Base-by-base conservation (phyloP, 2,329 filamentous ascomycete genomes). In the Penicillium brasilianum region DNA sequence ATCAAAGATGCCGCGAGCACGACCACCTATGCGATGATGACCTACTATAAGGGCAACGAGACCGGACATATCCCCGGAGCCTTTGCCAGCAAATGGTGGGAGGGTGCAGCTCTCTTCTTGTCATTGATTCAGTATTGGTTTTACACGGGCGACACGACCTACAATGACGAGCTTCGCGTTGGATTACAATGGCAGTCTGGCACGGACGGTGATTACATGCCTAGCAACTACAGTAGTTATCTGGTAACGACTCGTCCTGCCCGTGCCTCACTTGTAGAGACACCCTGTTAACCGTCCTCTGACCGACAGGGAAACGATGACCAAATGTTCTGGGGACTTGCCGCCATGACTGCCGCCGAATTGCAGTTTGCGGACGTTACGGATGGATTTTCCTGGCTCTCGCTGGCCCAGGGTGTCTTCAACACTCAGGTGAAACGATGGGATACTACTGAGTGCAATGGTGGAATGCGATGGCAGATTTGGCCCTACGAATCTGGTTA, bases 381-480 rank as follows among this genome's bases (percentile, higher is more conserved):
- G 22, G 36, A 66, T 14, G 67, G 68, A n/a, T 67, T 68, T 34
- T 73, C 74, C 10, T 81, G 78, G 79, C 68, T 80, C 14, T 80
- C 88, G 28, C 82, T 94, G 25, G 86, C 85, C 7, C 81, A 84
- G 67, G 91, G 90, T 66, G 85, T 90, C 39, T 94, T 91, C 83
- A 88, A 92, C 73, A 84, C 85, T 49, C 88, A 93, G 70, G 83
- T 83, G 6, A 75, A 77, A 22, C 86, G 91, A 44, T 95, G 92
- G 92, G 88, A 93, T 73, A 82, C 79, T 0, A 78, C 81, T 0
- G 75, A 80, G 25, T 95, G 92, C 70, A 81, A 81, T 30, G 92
- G 91, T 64, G 92, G 91, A 4, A 79, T 95, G 55, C 83, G 86
- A 58, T 94, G 91, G 90, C 92, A 96, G 79, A 93, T 96, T 67